These are phyloP conservation scores for Fusarium sacchari DNA, from an alignment of 2,329 filamentous ascomycete genomes.

Conservation along the genomic window DNA sequence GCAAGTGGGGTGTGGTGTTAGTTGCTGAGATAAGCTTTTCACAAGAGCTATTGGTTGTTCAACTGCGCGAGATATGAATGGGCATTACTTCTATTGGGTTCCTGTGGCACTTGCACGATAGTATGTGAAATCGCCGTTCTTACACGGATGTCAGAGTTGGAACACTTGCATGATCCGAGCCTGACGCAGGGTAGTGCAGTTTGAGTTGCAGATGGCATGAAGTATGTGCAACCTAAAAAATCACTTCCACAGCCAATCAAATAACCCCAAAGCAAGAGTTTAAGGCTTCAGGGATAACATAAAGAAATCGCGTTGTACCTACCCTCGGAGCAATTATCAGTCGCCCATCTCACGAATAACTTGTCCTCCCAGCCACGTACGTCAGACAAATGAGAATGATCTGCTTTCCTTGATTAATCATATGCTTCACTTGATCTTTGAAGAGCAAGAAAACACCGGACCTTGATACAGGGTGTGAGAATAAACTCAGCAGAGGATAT, in stretches of 20 bases:
- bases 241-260: conserved; percentile 14
- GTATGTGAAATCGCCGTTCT: not conserved
- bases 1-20: conserved; percentile 36
- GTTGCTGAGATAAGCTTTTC: conserved; percentile 41
- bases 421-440: not conserved
- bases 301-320: not conserved
- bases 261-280: not conserved
- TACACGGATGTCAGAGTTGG: not conserved
- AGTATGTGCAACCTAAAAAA: conserved; percentile 21
- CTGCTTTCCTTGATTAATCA: not conserved
- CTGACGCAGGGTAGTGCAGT: conserved; percentile 11
- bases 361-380: not conserved
- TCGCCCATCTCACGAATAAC: not conserved
- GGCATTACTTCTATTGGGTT: not conserved
- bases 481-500: no score
- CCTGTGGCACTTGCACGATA: not conserved
- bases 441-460: no score
- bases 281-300: not conserved
- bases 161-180: not conserved
- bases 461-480: no score
- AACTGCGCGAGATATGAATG: not conserved
- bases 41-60: not conserved
- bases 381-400: not conserved
- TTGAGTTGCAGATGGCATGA: conserved; percentile 18
- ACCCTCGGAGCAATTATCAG: not conserved